Evolutionary conservation across 345 rosid species (phyloP).

Genomic region (Citrus inodora): DNA sequence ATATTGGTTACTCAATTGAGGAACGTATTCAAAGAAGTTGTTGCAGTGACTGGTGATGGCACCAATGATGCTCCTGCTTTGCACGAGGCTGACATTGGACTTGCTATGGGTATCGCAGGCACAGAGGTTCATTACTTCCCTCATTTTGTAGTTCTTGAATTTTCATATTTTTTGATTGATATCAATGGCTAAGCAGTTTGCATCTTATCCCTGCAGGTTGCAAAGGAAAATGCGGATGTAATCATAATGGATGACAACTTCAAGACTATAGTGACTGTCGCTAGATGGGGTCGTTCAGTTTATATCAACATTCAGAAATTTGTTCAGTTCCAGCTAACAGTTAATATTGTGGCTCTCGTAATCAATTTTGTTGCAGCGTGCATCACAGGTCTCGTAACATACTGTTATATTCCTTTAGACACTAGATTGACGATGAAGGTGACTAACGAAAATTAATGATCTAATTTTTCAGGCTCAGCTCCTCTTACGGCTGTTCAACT

Average conservation of each 20-base stretch:
- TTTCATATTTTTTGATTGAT: not conserved
- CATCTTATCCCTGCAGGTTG: conserved; percentile 41
- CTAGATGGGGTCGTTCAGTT: conserved; percentile 81
- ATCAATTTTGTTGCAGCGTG: conserved; percentile 77
- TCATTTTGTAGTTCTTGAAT: not conserved
- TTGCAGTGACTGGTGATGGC: conserved; percentile 95
- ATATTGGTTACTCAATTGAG: conserved; percentile 44
- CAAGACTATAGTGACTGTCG: conserved; percentile 66
- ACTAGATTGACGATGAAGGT: not conserved
- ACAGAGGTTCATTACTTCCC: conserved; percentile 59
- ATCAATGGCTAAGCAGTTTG: not conserved
- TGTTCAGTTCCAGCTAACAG: conserved; percentile 81
- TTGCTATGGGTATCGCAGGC: conserved; percentile 97
- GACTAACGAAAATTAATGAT: not conserved
- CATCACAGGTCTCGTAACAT: conserved; percentile 41
- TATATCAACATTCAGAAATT: conserved; percentile 82
- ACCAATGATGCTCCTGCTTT: conserved; percentile 96
- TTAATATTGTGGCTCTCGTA: conserved; percentile 65
- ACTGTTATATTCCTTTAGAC: too few relatives aligned
- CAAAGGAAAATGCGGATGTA: conserved; percentile 82
- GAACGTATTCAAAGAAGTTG: conserved; percentile 54
- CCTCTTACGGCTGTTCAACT: conserved; percentile 81
- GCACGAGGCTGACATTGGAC: conserved; percentile 92
- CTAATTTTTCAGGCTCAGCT: conserved; percentile 49
- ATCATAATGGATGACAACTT: conserved; percentile 85